A percentile compares a stretch with the other conserved stretches of the same genome.
phyloP scores from a whole-genome alignment of 768 basidiomycete species.

The Leucocoprinus birnbaumii region DNA sequence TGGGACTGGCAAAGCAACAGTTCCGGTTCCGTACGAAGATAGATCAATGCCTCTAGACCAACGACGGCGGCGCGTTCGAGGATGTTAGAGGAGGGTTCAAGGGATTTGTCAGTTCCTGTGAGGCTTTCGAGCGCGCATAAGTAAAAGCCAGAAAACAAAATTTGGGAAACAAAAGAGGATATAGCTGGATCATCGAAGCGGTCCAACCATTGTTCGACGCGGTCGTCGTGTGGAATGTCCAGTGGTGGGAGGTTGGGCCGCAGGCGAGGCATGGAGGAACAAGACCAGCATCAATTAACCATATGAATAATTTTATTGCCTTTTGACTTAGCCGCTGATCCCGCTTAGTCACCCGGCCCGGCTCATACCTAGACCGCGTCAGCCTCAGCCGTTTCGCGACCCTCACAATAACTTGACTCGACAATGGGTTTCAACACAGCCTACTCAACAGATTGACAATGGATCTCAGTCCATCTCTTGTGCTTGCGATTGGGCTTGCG shows the following conservation, averaged over 20 bases:
- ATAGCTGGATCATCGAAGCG: background rate
- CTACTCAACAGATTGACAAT: too few species aligned
- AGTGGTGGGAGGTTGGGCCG: conserved; percentile 5
- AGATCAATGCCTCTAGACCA: background rate
- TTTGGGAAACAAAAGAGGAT: background rate
- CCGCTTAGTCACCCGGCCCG: too few species aligned
- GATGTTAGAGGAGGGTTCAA: too few species aligned
- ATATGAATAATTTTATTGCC: background rate
- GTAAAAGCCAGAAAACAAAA: background rate
- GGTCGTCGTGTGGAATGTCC: background rate
- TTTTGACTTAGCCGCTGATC: too few species aligned
- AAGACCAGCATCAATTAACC: background rate
- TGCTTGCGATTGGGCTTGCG: too few species aligned
- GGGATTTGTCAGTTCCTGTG: too few species aligned
- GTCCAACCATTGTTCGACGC: conserved; percentile 11
- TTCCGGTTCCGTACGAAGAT: conserved; percentile 19
- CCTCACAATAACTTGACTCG: too few species aligned
- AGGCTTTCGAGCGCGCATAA: too few species aligned
- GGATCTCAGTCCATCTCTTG: too few species aligned
- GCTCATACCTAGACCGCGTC: too few species aligned
- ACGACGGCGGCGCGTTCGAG: background rate
- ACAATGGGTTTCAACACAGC: too few species aligned
- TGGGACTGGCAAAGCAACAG: conserved; percentile 68
- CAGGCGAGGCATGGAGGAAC: conserved; percentile 2
- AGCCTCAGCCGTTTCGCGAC: too few species aligned